Percentiles rank a stretch among this genome's conserved stretches.
phyloP scores from a whole-genome alignment of 805 yeast species.

The Wickerhamomyces subpelliculosus region DNA sequence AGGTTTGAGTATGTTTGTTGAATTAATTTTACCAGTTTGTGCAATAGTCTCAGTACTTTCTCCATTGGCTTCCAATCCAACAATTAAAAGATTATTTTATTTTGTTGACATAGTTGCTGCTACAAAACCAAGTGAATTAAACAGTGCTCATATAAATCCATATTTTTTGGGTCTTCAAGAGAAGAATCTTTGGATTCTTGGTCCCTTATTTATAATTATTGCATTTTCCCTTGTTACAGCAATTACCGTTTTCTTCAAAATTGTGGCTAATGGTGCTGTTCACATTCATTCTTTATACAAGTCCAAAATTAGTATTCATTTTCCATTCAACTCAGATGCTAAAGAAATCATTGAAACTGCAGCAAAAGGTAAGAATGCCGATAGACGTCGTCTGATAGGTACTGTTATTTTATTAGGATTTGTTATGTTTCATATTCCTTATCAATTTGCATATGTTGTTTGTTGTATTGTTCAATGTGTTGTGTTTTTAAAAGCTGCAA shows the following conservation, averaged over 20 bases:
- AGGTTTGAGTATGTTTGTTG: constrained; percentile 34
- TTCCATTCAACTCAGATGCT: too few species aligned
- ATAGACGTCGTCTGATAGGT: constrained; percentile 13
- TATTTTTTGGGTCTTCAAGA: constrained; percentile 66
- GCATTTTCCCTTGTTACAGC: constrained; percentile 40
- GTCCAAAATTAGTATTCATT: too few species aligned
- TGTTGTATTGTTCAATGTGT: constrained; percentile 50
- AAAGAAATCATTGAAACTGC: too few species aligned
- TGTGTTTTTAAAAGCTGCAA: constrained; percentile 36
- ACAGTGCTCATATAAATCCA: constrained; percentile 41
- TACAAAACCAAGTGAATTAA: constrained; percentile 37
- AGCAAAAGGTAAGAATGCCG: too few species aligned
- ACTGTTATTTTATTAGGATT: constrained; percentile 28
- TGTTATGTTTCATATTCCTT: constrained; percentile 66
- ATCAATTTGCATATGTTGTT: constrained; percentile 68
- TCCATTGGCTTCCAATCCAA: constrained; percentile 27
- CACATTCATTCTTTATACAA: too few species aligned
- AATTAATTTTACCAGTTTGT: constrained; percentile 21
- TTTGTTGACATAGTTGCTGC: constrained; percentile 48
- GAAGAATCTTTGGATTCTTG: constrained; percentile 45
- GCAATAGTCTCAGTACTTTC: constrained; percentile 29
- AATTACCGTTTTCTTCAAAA: too few species aligned
- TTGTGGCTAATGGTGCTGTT: too few species aligned
- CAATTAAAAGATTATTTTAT: constrained; percentile 33
- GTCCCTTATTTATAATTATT: constrained; percentile 45